Percentiles rank a stretch among this genome's conserved stretches.
phyloP scores from a whole-genome alignment of 2,329 filamentous ascomycete species.

The Parafenestella ontariensis region DNA sequence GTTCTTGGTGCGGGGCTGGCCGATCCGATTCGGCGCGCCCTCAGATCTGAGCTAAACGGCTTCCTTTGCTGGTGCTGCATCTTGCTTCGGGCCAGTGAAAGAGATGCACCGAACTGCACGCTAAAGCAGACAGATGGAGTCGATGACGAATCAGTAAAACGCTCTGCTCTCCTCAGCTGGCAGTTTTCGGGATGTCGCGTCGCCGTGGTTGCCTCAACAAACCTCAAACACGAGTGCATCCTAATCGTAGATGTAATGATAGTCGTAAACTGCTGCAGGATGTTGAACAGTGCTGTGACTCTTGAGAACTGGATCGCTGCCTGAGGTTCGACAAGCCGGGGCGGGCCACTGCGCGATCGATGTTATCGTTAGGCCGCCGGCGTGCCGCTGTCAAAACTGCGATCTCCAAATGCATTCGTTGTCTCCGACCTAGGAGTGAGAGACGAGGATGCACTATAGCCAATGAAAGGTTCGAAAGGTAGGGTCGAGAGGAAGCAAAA shows the following conservation, averaged over 20 bases:
- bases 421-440: conserved; percentile 11
- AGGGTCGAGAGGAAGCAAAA: conserved; percentile 22
- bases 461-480: conserved; percentile 19
- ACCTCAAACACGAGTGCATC: conserved; percentile 5
- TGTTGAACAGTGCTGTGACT: conserved; percentile 5
- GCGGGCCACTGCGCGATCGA: conserved; percentile 26
- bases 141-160: conserved; percentile 24
- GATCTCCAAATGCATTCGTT: conserved; percentile 16
- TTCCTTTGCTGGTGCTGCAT: conserved; percentile 39
- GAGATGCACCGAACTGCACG: conserved; percentile 14
- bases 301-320: neutral
- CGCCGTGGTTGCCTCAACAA: conserved; percentile 10
- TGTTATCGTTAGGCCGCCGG: conserved; percentile 23
- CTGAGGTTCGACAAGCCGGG: conserved; percentile 10
- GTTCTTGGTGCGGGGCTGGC: conserved; percentile 39
- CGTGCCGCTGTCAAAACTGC: conserved; percentile 38
- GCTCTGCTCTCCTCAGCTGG: conserved; percentile 5
- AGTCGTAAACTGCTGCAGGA: neutral
- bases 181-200: conserved; percentile 7
- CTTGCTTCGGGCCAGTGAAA: conserved; percentile 26
- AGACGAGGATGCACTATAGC: conserved; percentile 20
- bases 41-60: conserved; percentile 45
- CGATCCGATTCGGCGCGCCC: conserved; percentile 43
- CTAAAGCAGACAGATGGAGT: conserved; percentile 15
- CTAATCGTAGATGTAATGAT: neutral